phyloP scores from a whole-genome alignment of 306 rosid genomes.

The Fragaria vesca region DNA sequence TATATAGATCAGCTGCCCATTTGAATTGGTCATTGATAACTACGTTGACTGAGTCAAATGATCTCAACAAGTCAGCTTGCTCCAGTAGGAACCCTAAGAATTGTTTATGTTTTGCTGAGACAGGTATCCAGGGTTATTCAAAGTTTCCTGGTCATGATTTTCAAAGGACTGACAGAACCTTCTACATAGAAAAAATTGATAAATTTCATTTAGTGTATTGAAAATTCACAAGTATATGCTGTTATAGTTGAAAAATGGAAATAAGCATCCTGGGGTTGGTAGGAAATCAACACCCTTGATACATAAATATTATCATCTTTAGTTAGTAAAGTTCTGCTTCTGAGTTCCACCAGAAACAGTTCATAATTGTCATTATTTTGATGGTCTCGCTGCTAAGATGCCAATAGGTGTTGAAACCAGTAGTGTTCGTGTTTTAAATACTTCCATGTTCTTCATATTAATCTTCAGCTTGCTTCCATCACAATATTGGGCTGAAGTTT shows the following conservation, averaged over 20 bases:
- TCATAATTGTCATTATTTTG: not conserved
- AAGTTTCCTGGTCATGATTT: not conserved
- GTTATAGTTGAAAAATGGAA: not conserved
- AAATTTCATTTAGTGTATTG: too few relatives aligned
- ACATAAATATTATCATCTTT: not conserved
- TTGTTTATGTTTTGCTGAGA: not conserved
- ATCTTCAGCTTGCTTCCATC: slow-evolving; percentile 5
- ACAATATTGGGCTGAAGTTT: slow-evolving; percentile 8
- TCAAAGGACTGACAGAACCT: not conserved
- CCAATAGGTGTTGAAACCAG: not conserved
- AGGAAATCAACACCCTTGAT: not conserved
- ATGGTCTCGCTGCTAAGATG: not conserved
- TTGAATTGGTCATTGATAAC: too few relatives aligned
- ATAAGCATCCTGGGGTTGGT: not conserved
- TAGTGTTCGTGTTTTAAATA: not conserved
- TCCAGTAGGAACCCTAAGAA: not conserved
- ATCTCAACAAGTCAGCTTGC: not conserved
- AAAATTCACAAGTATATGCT: not conserved
- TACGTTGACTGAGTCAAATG: not conserved
- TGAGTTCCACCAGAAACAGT: not conserved
- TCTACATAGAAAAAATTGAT: too few relatives aligned
- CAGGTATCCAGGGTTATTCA: not conserved
- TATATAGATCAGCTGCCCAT: too few relatives aligned
- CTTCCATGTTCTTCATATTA: not conserved
- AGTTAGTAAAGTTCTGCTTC: not conserved